phyloP scores from a whole-genome alignment of 2,329 filamentous ascomycete species.

The Lachnellula occidentalis region DNA sequence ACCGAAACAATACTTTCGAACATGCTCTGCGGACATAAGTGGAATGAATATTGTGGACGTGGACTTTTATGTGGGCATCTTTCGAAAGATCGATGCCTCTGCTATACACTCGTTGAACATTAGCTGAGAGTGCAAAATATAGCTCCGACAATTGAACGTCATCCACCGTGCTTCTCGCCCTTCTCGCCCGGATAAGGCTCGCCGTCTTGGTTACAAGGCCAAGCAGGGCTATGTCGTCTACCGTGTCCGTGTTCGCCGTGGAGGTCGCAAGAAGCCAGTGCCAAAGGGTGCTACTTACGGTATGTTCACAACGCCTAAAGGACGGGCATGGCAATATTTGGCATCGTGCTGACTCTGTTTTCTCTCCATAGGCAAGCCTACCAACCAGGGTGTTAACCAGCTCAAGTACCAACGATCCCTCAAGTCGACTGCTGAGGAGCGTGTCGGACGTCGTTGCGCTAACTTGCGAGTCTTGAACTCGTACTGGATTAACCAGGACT shows the following conservation, averaged over 20 bases:
- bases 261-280: constrained; percentile 95
- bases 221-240: constrained; percentile 99
- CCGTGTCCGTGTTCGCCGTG: constrained; percentile 95
- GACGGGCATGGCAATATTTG: neutral
- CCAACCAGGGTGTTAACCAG: constrained; percentile 99
- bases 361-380: constrained; percentile 79
- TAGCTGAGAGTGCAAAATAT: constrained; percentile 99
- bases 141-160: constrained; percentile 99
- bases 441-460: constrained; percentile 97
- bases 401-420: constrained; percentile 99
- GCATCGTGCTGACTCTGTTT: constrained; percentile 8
- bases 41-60: constrained; percentile 30
- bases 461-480: constrained; percentile 99
- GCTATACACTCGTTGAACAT: constrained; percentile 99
- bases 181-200: constrained; percentile 98
- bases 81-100: constrained; percentile 39
- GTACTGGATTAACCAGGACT: constrained; percentile 99
- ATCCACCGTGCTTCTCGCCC: constrained; percentile 98
- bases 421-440: constrained; percentile 96
- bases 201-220: constrained; percentile 99
- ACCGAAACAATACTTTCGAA: constrained; percentile 1
- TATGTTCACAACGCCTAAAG: constrained; percentile 41
- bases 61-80: constrained; percentile 2
- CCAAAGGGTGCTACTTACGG: constrained; percentile 99
- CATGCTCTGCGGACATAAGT: constrained; percentile 26